phyloP scores from a whole-genome alignment of 2,329 filamentous ascomycete genomes.

The Dendrostoma leiphaemia region DNA sequence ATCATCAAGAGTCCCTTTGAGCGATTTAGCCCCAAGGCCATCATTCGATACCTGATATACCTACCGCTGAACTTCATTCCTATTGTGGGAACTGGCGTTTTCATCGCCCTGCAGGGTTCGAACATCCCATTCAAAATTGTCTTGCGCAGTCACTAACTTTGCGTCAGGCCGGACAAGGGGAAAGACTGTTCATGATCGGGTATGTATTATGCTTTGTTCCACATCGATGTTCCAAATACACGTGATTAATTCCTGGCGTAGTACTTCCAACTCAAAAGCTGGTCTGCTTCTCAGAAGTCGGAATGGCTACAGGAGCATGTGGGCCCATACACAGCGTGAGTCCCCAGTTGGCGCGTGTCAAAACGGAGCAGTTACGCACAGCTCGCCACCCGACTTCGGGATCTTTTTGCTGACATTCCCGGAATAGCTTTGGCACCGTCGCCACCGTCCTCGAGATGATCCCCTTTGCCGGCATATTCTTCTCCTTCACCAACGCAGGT shows the following conservation, averaged over 20 bases:
- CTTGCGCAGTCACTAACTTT: not conserved
- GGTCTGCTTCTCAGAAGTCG: constrained; percentile 63
- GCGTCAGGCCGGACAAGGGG: constrained; percentile 45
- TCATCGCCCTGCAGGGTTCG: constrained; percentile 72
- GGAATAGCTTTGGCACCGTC: constrained; percentile 65
- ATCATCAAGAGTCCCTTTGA: constrained; percentile 57
- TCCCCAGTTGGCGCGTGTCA: constrained; percentile 22
- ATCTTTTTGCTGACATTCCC: not conserved
- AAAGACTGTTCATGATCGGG: constrained; percentile 49
- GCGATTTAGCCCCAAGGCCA: constrained; percentile 55
- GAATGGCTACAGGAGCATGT: constrained; percentile 69
- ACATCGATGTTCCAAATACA: constrained; percentile 24
- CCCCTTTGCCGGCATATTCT: constrained; percentile 77
- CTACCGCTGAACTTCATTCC: constrained; percentile 92
- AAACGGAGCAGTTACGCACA: too few relatives aligned
- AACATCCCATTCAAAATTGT: not conserved
- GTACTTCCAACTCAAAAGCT: constrained; percentile 91
- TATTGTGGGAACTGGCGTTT: constrained; percentile 78
- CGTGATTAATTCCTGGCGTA: constrained; percentile 54
- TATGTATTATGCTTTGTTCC: constrained; percentile 33
- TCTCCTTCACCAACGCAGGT: constrained; percentile 85
- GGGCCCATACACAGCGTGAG: constrained; percentile 79
- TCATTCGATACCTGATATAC: constrained; percentile 80
- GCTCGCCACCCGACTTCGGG: not conserved
- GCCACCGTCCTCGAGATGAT: constrained; percentile 82